Base-by-base conservation (phyloP, 768 basidiomycete genomes). In the Macrolepiota albuminosa region DNA sequence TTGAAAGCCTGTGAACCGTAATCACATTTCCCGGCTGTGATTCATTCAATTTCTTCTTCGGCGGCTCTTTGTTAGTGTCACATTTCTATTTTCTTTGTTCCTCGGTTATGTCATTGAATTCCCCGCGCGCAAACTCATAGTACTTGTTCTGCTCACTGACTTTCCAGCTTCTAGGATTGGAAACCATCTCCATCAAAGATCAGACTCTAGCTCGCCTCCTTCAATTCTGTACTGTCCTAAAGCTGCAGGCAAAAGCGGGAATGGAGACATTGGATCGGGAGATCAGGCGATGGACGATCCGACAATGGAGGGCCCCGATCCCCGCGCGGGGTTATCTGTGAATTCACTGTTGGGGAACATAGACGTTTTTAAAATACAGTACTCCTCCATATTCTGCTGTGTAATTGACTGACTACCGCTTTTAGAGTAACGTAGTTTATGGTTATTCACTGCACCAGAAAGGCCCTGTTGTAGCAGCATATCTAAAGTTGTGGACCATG, bases 271-370 rank as follows among this genome's bases (percentile, higher is more conserved):
- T 56, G 21, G 45, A 53, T 47, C 58, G 52, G 4, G 54, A 58
- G 42, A 42, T 59, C 10, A 53, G 56, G 45, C n/a, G n/a, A 36
- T 56, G 54, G 47, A 37, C 49, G 6, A 33, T 58, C 42, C 57
- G 50, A 33, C 40, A 58, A 33, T 45, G 39, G 49, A 45, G 24
- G 40, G 49, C 21, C 10, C 24, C 18, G 33, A 47, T 49, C 16
- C 21, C 43, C 24, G 31, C 45, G 42, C n/a, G 42, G n/a, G 8
- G 8, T 42, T 21, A 43, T 10, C 31, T 37, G 55, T 26, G 42
- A 18, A 14, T 11, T 31, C n/a, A 43, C 42, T 43, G n/a, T 42
- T 16, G 18, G n/a, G 21, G n/a, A 10, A 43, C n/a, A 43, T 33
- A 18, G 48, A n/a, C 24, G 24, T 39, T 24, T 34, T 26, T 4